Conservation (phyloP, 768 basidiomycete genomes). For the Pilatotrama ljubarskyi region DNA sequence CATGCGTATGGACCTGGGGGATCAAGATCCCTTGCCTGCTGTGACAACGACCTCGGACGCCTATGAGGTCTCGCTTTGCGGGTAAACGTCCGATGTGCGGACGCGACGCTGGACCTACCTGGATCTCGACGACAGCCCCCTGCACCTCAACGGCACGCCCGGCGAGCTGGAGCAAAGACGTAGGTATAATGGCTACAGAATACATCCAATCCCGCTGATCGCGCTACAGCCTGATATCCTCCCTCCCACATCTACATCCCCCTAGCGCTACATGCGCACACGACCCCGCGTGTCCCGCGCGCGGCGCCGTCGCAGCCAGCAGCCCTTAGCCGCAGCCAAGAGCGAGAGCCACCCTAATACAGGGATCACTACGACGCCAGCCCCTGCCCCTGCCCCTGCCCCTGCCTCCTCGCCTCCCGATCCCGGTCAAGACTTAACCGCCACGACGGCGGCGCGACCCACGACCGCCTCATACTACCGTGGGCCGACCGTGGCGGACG, state of each 20-base stretch:
- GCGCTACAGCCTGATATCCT: not conserved
- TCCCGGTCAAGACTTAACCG: slow-evolving; percentile 12
- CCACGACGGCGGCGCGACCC: slow-evolving; percentile 21
- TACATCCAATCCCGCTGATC: not conserved
- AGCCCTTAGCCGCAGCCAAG: not conserved
- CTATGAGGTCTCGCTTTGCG: too few species aligned
- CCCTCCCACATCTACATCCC: not conserved
- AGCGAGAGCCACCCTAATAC: not conserved
- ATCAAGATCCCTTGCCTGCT: too few species aligned
- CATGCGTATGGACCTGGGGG: too few species aligned
- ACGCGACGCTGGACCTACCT: not conserved
- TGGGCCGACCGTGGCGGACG: not conserved
- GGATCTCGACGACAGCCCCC: not conserved
- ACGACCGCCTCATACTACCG: not conserved
- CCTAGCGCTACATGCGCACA: not conserved
- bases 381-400: not conserved
- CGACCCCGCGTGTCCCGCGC: slow-evolving; percentile 2
- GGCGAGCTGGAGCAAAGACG: not conserved
- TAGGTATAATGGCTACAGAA: not conserved
- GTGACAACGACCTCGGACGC: too few species aligned
- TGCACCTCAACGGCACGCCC: too few species aligned
- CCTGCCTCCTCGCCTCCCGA: not conserved
- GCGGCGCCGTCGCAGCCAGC: not conserved
- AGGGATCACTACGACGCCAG: not conserved
- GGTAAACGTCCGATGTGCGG: too few species aligned